Base-by-base conservation (phyloP, 106 monocot genomes). In the Agapanthus africanus region DNA sequence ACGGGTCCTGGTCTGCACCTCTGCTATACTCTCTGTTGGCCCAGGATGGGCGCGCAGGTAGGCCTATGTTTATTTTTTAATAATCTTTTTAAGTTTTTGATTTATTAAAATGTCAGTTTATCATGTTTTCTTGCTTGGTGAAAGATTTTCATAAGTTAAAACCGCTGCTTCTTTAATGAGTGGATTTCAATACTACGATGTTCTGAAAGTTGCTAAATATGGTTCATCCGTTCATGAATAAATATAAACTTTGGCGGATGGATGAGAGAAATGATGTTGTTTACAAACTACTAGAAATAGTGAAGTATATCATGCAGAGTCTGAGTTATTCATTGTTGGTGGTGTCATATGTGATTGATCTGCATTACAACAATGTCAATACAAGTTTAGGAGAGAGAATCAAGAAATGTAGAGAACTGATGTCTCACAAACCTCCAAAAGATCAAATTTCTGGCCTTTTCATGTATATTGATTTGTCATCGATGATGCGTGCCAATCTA, bases 11-110 rank as follows among this genome's bases (percentile, higher is more conserved):
- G 64, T 65, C 64, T 65, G 64, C 64, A 23, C 64, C 64, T 65
- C 64, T 10, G 64, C 64, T 35, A 65, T 65, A 39, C 23, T 14
- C 28, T 65, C 64, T 39, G 23, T 40, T 65, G 64, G 64, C 16
- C 40, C 40, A 26, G 64, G 64, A 40, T 65, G 94, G 94, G 94
- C n/a, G n/a, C n/a, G n/a, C n/a, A n/a, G n/a, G n/a, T n/a, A 80
- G 71, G 60, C 22, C 64, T 61, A 16, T 61, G n/a, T n/a, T n/a
- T n/a, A 32, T 32, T 13, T 31, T 33, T 35, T n/a, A n/a, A n/a
- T n/a, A n/a, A 2, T 16, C 26, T 60, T 60, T 60, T 35, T 35
- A 60, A 21, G 2, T 59, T 30, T 61, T 8, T 61, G 1, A 61
- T 57, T 30, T 31, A 14, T 14, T 11, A 1, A 11, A 13, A 36